Base-by-base conservation (phyloP, 345 rosid genomes). In the Moricandia arvensis region DNA sequence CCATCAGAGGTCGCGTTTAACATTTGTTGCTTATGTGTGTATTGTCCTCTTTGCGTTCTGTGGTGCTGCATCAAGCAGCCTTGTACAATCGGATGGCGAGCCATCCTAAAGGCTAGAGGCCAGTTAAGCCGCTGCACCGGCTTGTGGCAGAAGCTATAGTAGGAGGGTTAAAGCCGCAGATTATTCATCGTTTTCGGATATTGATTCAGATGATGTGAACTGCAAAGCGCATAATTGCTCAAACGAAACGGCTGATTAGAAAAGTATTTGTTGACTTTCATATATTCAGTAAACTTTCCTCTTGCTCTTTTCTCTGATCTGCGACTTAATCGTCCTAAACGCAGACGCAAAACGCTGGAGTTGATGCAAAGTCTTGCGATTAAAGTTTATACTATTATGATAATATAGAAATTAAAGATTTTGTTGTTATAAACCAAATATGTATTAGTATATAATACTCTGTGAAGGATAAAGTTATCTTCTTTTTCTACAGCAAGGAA, bases 141-240 rank as follows among this genome's bases (percentile, higher is more conserved):
- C n/a, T 60, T 67, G 71, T 34, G 78, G 83, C 31, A 86, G 86
- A 49, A 67, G 63, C 59, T 66, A 3, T 67, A 66, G 81, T n/a
- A 29, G 31, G 59, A 78, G 60, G 51, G 18, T 78, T 35, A 76
- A 81, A 38, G 82, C 43, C 29, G 89, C 85, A 0, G 81, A 81
- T 1, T 91, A 89, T 77, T 91, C 97, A 2, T 89, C 97, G 1
- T 91, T 89, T 76, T 91, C 97, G 0, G 95, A 89, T 71, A 86
- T 86, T 57, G 95, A 88, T 78, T 76, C 69, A 0, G 88, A 86
- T 65, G 78, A 72, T 0, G 77, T 73, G 58, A 66, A 59, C 18
- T 72, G 81, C 49, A 71, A 66, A 59, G 31, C 45, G 16, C 81
- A 68, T 59, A 66, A 67, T 30, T 67, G 74, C 59, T 67, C 74